Base-by-base conservation (phyloP, 2,329 filamentous ascomycete species). In the Chrysosporium queenslandicum region DNA sequence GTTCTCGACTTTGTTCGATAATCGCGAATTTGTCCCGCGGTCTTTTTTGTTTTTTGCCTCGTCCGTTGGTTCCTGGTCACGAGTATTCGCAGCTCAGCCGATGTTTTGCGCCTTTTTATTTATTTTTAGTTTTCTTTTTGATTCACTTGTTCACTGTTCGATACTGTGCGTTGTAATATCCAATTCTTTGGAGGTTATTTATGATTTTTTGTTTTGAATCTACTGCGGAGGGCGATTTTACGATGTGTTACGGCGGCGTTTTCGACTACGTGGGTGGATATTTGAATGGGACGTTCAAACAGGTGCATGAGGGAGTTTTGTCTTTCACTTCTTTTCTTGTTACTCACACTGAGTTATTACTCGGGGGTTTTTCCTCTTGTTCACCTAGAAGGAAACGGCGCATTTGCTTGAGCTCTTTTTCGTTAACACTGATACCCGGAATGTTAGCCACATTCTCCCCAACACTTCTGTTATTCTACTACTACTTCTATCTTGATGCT, bases 141-240 rank as follows among this genome's bases (percentile, higher is more conserved):
- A 27, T 40, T 41, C 25, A n/a, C 29, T 32, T 29, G 14, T 11
- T 47, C 20, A 12, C 27, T 12, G 11, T 46, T 46, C 11, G n/a
- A n/a, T n/a, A n/a, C n/a, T n/a, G n/a, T 47, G n/a, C 30, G 14
- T 37, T 49, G 46, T 49, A 49, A 49, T 49, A 49, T n/a, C 36
- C 32, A 30, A 30, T 11, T 30, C 11, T 45, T 14, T 45, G 36
- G 36, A 39, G 36, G 36, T 14, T 3, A 14, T 8, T 14, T 34
- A 34, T 34, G 5, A 12, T 12, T 14, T 34, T 34, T 30, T 5
- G n/a, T 34, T 14, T n/a, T n/a, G n/a, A n/a, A n/a, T n/a, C n/a
- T n/a, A n/a, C n/a, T n/a, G n/a, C n/a, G n/a, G 32, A 16, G 29
- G 43, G 29, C 4, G 41, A 9, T 18, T 41, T 46, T 27, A 39